Base-by-base conservation (phyloP, 768 basidiomycete species). In the Podaxis pistillaris region DNA sequence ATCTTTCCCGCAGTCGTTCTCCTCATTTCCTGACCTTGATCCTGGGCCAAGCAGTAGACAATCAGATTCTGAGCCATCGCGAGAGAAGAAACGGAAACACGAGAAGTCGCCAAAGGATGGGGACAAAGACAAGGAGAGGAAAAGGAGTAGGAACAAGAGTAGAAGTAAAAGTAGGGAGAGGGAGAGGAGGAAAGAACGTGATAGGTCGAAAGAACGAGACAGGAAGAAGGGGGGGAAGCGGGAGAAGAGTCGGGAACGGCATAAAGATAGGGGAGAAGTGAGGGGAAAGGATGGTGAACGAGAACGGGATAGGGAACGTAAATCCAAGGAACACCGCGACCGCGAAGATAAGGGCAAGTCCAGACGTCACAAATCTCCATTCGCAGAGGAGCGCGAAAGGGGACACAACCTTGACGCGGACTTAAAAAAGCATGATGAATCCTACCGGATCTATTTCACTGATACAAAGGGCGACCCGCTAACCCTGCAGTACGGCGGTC, bases 21-120 rank as follows among this genome's bases (percentile, higher is more conserved):
- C 81, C 13, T 89, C 89, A 28, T 91, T 91, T 71, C 89, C 89
- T 38, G 85, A 88, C 58, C 62, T 83, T n/a, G 81, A 83, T 22
- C 73, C 78, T 56, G 65, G 59, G 19, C 53, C 50, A 70, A 44
- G 66, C 63, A 53, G 51, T 50, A 56, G 8, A 63, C n/a, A 63
- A 36, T 38, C 37, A 24, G 41, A 33, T 28, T 51, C 64, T 11
- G 58, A 37, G 46, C 41, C 44, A 28, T 24, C 33, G 24, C 41
- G 17, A 44, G 36, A 60, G 13, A 63, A 67, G 59, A 58, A 62
- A 19, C 40, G 64, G 44, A 64, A 57, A 57, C 49, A 49, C 52
- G 58, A 53, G 33, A 65, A 65, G 51, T 50, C 22, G 11, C 30
- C 44, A 22, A 56, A 24, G 49, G 19, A 38, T 12, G 56, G 59